A percentile compares a stretch with the other conserved stretches of the same genome.
These are phyloP conservation scores for Glebionis coronaria DNA, from an alignment of 129 eudicot genomes.

Conservation along the genomic window DNA sequence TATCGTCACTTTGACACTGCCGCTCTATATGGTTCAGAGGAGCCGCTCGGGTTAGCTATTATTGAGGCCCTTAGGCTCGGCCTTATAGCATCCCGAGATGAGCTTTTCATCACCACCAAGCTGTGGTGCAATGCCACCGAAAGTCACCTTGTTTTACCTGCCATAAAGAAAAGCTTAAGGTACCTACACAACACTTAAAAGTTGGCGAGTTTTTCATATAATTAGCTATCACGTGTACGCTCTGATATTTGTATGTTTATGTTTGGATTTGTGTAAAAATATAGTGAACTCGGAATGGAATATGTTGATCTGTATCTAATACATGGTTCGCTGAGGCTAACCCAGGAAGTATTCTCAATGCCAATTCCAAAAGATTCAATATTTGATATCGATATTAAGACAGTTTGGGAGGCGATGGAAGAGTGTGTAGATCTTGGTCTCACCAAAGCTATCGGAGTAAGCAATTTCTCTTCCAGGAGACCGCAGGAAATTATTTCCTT, in stretches of 20 bases:
- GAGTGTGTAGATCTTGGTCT: background rate
- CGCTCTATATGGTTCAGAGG: slow-evolving; percentile 37
- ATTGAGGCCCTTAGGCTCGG: slow-evolving; percentile 38
- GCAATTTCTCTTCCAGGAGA: no score
- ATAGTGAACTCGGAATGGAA: background rate
- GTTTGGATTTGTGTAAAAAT: background rate
- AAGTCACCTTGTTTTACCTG: slow-evolving; percentile 36
- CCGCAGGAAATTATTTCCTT: no score
- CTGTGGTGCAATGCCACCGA: slow-evolving; percentile 42
- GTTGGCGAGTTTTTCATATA: no score
- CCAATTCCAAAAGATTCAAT: background rate
- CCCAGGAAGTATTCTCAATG: background rate
- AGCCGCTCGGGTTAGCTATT: slow-evolving; percentile 39
- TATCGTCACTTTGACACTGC: slow-evolving; percentile 69
- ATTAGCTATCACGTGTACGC: no score
- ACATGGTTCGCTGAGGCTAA: background rate
- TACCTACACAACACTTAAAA: background rate
- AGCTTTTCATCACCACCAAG: slow-evolving; percentile 55
- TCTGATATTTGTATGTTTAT: no score
- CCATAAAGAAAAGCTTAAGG: slow-evolving; percentile 46
- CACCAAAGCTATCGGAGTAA: no score
- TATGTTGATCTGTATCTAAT: background rate
- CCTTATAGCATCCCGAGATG: slow-evolving; percentile 40
- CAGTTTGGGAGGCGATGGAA: background rate
- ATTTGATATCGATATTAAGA: background rate